Base-by-base conservation (phyloP, 2,329 filamentous ascomycete species). In the Stromatinia cepivora region DNA sequence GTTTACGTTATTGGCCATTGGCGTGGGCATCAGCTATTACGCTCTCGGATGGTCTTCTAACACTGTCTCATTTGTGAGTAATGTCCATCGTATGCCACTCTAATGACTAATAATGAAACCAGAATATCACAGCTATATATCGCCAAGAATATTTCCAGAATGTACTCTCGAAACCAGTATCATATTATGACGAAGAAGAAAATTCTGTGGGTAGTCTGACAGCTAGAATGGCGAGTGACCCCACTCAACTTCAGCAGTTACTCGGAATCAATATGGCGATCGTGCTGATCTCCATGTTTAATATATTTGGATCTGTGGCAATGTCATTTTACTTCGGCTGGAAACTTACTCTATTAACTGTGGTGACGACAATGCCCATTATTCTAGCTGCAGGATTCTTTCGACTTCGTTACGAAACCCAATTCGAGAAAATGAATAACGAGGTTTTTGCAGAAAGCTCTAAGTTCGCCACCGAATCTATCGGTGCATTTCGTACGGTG, bases 301-400 rank as follows among this genome's bases (percentile, higher is more conserved):
- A 86, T 61, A 79, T 94, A 3, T 75, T 87, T 11, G 91, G 90
- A 0, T 87, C 86, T 10, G 80, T 92, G 22, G 81, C 84, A 54
- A 90, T 94, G 67, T 84, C 89, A 1, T 93, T 92, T 74, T 82
- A 84, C 5, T 92, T 90, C 76, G 89, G 90, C 1, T 94, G 92
- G 92, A 93, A 93, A 77, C 82, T 94, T 10, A 87, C 89, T 0
- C 80, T 93, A 0, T 87, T 94, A 0, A 85, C 86, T 0, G 81
- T 88, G 13, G 90, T 87, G 73, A 86, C 90, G 1, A 81, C 82
- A 0, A 77, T 86, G 69, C 86, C 86, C 1, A 78, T 84, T 10
- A 82, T 86, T 8, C 79, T 87, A 13, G 72, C 78, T 6, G 82
- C 71, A 9, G 71, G 73, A 15, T 87, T 82, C 70, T 78, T 83